These are phyloP conservation scores for Corylus heterophylla DNA, from an alignment of 306 rosid species.

Conservation along the genomic window DNA sequence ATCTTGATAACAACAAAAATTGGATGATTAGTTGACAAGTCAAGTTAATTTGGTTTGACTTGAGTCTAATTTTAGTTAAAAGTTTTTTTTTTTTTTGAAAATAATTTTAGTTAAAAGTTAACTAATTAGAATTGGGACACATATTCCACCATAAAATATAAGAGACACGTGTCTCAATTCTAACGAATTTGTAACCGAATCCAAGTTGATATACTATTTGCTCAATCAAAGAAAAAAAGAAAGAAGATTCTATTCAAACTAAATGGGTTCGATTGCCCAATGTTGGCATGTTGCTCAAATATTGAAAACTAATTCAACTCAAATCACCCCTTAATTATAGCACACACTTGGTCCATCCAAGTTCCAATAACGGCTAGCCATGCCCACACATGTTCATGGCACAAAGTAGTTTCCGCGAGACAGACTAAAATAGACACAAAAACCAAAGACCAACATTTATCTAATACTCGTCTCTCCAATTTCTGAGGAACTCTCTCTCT, in stretches of 20 bases:
- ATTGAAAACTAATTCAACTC: neutral
- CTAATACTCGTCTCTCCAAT: neutral
- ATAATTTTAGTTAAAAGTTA: too few relatives aligned
- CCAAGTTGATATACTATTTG: too few relatives aligned
- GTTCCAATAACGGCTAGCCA: neutral
- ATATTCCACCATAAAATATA: too few relatives aligned
- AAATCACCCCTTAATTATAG: neutral
- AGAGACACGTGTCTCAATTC: too few relatives aligned
- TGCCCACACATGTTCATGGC: neutral
- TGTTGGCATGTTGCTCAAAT: neutral
- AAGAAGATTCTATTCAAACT: neutral
- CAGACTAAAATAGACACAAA: constrained; percentile 19
- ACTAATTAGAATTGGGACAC: too few relatives aligned
- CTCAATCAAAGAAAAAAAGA: too few relatives aligned
- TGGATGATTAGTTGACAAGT: too few relatives aligned
- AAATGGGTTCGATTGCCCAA: neutral
- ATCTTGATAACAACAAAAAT: too few relatives aligned
- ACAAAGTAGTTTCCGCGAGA: constrained; percentile 24
- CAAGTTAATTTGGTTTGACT: too few relatives aligned
- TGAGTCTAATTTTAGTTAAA: too few relatives aligned
- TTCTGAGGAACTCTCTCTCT: neutral
- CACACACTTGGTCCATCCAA: neutral
- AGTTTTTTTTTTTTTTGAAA: too few relatives aligned
- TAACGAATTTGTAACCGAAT: too few relatives aligned
- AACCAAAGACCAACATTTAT: neutral